These are phyloP conservation scores for Ambrosia artemisiifolia DNA, from an alignment of 129 eudicot genomes.

Conservation along the genomic window DNA sequence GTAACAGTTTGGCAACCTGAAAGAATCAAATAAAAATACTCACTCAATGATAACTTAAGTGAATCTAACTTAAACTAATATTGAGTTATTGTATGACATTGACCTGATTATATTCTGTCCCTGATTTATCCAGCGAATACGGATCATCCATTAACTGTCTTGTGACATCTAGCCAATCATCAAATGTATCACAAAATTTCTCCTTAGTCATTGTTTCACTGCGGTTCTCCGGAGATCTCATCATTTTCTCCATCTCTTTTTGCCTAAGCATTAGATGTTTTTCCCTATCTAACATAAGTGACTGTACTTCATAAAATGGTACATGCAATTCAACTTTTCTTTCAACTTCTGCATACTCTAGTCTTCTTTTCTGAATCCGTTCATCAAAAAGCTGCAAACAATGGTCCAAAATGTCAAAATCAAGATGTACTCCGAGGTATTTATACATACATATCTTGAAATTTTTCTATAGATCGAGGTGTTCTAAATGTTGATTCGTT, in stretches of 20 bases:
- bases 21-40: background rate
- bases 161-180: conserved; percentile 32
- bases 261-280: conserved; percentile 32
- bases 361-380: conserved; percentile 24
- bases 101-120: conserved; percentile 33
- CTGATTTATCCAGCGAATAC: conserved; percentile 34
- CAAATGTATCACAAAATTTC: conserved; percentile 11
- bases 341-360: conserved; percentile 36
- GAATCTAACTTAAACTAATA: conserved; percentile 1
- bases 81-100: background rate
- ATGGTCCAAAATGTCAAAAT: background rate
- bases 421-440: background rate
- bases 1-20: conserved; percentile 32
- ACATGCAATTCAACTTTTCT: conserved; percentile 33
- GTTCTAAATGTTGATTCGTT: background rate
- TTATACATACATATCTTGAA: background rate
- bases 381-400: conserved; percentile 21
- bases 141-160: conserved; percentile 38
- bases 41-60: background rate
- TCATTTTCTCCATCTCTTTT: conserved; percentile 34
- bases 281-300: conserved; percentile 35
- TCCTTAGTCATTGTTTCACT: conserved; percentile 15
- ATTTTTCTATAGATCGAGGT: background rate
- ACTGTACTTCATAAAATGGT: conserved; percentile 34
- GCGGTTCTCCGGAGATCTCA: conserved; percentile 12